Evolutionary conservation across 129 eudicot genomes (phyloP), one percentile per base, ranked within the genome.

Genomic region (Lonicera japonica): DNA sequence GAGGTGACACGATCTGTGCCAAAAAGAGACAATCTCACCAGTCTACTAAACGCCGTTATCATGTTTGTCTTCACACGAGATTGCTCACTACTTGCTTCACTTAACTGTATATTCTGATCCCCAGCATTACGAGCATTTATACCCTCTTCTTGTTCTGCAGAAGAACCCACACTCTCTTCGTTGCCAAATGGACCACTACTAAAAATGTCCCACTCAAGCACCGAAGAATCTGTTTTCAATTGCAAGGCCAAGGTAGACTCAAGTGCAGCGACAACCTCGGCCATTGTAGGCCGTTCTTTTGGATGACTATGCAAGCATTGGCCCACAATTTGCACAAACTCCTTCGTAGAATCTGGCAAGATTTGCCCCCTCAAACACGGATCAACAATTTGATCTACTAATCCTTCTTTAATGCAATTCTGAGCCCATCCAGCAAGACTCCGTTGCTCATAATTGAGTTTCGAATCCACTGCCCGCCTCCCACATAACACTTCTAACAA

Each of bases 401-500:
- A 65, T 45, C 73, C 73, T 36, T 71, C 64, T 43, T 63, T 71
- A 4, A 75, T 60, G 46, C 78, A 75, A 50, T 67, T 39, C 43
- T 55, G 62, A 24, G 65, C 75, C 78, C 72, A 80, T 34, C 36
- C 46, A 21, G 62, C 64, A 43, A 80, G 79, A 65, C 73, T 59
- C 46, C 53, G 62, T 20, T 76, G 68, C n/a, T 81, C 82, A 54
- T 72, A 79, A 12, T 40, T 68, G 18, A 25, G 3, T 6, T 61
- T 19, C 13, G 20, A 18, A 39, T 81, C 82, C 22, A 81, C 70
- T 10, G 83, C 70, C 38, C 69, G 80, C 69, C 71, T 77, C 24
- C 83, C 87, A 2, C 74, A 74, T 54, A 79, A 19, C 64, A 73
- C 69, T 65, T 73, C 83, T 43, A 79, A 65, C 66, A 79, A 60